Evolutionary conservation across 352 stramenopile genomes (phyloP).

Genomic region (Pythium phragmitis): DNA sequence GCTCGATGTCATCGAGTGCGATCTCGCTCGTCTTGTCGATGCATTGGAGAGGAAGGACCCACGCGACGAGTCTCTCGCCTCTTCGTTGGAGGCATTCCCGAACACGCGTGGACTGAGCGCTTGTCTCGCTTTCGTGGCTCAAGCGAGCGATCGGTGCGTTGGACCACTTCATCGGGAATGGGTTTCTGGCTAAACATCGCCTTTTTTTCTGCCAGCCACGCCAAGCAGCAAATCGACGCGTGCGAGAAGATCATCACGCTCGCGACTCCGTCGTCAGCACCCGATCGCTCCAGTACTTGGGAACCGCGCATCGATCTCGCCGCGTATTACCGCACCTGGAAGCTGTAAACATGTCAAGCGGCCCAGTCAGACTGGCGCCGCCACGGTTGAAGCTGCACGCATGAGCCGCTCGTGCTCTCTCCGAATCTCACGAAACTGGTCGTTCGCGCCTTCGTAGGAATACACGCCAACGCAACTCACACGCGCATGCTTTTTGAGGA

Average conservation of each 20-base stretch:
- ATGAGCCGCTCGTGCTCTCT: constrained; percentile 2
- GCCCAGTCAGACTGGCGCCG: background rate
- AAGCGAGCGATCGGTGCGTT: constrained; percentile 31
- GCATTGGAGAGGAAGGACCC: constrained; percentile 1
- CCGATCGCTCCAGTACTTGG: background rate
- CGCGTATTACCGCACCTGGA: constrained; percentile 46
- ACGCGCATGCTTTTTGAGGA: constrained; percentile 92
- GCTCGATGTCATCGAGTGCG: background rate
- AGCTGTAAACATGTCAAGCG: background rate
- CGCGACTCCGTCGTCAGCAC: background rate
- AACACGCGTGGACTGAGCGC: background rate
- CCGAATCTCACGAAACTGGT: constrained; percentile 66
- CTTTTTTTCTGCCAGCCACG: background rate
- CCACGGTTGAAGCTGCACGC: background rate
- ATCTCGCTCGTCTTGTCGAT: constrained; percentile 6
- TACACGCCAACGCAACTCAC: constrained; percentile 95
- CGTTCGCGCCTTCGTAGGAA: constrained; percentile 93
- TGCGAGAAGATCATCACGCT: constrained; percentile 16
- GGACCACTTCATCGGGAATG: background rate
- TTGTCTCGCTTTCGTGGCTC: constrained; percentile 48
- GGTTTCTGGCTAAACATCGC: background rate
- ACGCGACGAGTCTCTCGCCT: background rate
- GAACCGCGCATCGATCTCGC: background rate
- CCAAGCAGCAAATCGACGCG: constrained; percentile 8
- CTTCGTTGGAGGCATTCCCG: background rate